Percentiles rank a stretch among this genome's conserved stretches.
Evolutionary conservation across 306 rosid genomes (phyloP).

Genomic region (Fragaria nilgerrensis): DNA sequence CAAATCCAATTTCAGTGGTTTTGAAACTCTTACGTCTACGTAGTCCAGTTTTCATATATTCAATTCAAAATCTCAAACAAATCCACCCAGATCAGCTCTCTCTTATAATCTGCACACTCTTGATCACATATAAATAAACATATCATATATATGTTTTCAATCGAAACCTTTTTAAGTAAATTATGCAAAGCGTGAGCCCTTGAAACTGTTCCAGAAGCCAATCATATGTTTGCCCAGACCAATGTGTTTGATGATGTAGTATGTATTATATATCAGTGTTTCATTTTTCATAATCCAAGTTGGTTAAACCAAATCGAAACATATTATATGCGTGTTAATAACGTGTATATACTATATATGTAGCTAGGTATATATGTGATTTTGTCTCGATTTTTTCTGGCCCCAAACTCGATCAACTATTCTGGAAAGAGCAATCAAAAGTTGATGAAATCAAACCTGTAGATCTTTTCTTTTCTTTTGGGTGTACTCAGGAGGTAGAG

Average conservation of each 20-base stretch:
- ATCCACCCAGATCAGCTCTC: background rate
- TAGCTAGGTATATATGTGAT: background rate
- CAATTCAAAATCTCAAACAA: background rate
- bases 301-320: background rate
- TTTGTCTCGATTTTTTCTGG: background rate
- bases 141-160: background rate
- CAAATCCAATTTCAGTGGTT: background rate
- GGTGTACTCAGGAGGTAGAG: background rate
- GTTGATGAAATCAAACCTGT: background rate
- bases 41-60: background rate
- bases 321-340: background rate
- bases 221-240: background rate
- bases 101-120: background rate
- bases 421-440: background rate
- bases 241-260: background rate
- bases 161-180: background rate
- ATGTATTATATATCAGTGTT: background rate
- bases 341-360: background rate
- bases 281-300: background rate
- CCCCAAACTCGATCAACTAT: background rate
- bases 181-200: background rate
- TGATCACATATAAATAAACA: too few species aligned
- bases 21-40: constrained; percentile 6
- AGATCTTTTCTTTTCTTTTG: background rate
- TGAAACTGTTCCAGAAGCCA: background rate